Conservation (phyloP, 306 rosid species). For the Adenanthera pavonina region DNA sequence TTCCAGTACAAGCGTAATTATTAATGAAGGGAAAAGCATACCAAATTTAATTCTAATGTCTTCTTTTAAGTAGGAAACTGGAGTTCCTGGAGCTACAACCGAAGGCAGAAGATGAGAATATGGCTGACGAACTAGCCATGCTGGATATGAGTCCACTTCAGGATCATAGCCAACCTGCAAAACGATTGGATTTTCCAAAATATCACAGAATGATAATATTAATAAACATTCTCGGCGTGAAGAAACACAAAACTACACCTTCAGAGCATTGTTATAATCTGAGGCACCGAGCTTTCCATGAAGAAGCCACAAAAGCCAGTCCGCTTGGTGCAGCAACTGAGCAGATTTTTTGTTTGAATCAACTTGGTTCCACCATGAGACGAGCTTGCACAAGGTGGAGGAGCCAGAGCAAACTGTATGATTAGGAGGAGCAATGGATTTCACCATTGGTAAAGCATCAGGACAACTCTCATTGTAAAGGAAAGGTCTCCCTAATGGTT, state of each 20-base stretch:
- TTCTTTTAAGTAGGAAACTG: constrained; percentile 69
- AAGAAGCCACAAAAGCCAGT: constrained; percentile 95
- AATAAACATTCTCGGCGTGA: constrained; percentile 6
- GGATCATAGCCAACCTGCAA: constrained; percentile 96
- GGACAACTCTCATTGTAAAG: constrained; percentile 84
- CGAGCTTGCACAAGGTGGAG: constrained; percentile 87
- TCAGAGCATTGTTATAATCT: constrained; percentile 90
- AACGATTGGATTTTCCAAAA: constrained; percentile 9
- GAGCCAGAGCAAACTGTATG: constrained; percentile 91
- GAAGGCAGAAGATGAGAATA: constrained; percentile 79
- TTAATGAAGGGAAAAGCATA: constrained; percentile 36
- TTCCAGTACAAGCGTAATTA: constrained; percentile 1
- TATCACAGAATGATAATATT: not conserved
- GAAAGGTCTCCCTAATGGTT: constrained; percentile 74
- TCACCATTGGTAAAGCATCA: constrained; percentile 77
- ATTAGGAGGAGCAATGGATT: constrained; percentile 85
- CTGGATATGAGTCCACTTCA: constrained; percentile 79
- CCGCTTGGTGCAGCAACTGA: constrained; percentile 88
- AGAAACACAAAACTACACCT: constrained; percentile 51
- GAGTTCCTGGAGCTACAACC: constrained; percentile 85
- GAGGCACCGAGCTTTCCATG: constrained; percentile 90
- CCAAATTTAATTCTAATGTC: constrained; percentile 62
- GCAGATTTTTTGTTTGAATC: constrained; percentile 59
- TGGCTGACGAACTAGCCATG: constrained; percentile 80
- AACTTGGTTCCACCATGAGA: constrained; percentile 78